Evolutionary conservation across 78 protist genomes (phyloP).

Genomic region (Neovahlkampfia damariscottae): DNA sequence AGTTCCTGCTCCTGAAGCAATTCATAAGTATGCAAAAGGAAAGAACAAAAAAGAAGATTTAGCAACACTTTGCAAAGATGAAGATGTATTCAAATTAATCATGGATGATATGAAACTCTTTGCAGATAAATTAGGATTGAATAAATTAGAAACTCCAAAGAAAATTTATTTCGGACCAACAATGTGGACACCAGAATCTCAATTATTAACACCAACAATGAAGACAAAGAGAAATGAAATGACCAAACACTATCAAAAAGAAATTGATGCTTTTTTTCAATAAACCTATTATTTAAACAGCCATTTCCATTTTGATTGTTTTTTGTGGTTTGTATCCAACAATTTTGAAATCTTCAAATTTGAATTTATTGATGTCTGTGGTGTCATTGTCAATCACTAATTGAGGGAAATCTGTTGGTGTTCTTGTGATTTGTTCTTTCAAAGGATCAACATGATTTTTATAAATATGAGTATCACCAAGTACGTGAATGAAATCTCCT

Average conservation of each 20-base stretch:
- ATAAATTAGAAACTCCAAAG: neutral
- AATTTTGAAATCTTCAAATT: slow-evolving; percentile 28
- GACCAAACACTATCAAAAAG: too few species aligned
- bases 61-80: neutral
- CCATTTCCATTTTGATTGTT: slow-evolving; percentile 61
- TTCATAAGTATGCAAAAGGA: too few species aligned
- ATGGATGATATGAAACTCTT: neutral
- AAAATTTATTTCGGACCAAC: neutral
- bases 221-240: slow-evolving; percentile 17
- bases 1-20: too few species aligned
- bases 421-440: slow-evolving; percentile 41
- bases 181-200: slow-evolving; percentile 11
- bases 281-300: slow-evolving; percentile 38
- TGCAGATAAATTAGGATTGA: too few species aligned
- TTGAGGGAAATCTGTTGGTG: slow-evolving; percentile 37
- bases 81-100: neutral
- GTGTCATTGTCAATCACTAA: neutral
- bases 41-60: too few species aligned
- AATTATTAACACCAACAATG: slow-evolving; percentile 13
- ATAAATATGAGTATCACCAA: slow-evolving; percentile 86
- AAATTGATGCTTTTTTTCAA: too few species aligned
- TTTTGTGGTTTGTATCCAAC: slow-evolving; percentile 47
- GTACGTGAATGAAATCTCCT: slow-evolving; percentile 63
- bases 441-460: slow-evolving; percentile 70
- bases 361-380: slow-evolving; percentile 38